Conservation (phyloP, 2,329 filamentous ascomycete species). For the Orbilia ellipsospora region DNA sequence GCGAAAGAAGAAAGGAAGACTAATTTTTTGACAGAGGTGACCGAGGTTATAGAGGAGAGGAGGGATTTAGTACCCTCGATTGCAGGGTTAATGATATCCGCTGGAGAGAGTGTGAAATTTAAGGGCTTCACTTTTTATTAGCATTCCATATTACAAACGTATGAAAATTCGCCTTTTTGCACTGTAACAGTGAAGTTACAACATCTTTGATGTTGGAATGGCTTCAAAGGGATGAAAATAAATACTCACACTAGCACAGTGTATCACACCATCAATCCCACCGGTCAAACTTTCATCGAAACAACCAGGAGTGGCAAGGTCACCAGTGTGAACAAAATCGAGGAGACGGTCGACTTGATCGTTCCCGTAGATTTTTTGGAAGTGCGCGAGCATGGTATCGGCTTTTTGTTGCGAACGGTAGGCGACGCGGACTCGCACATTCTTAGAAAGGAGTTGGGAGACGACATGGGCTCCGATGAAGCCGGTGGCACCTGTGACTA, state of each 20-base stretch:
- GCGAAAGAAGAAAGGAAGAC: slow-evolving; percentile 76
- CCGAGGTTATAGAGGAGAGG: slow-evolving; percentile 57
- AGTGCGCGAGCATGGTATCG: slow-evolving; percentile 17
- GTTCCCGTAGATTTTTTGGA: slow-evolving; percentile 17
- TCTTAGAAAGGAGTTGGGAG: slow-evolving; percentile 19
- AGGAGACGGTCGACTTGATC: slow-evolving; percentile 23
- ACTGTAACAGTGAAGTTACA: not conserved
- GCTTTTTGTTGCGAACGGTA: slow-evolving; percentile 35
- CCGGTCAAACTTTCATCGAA: slow-evolving; percentile 38
- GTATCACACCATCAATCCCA: slow-evolving; percentile 30
- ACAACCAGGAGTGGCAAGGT: slow-evolving; percentile 22
- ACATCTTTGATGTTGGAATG: not conserved
- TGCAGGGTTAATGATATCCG: slow-evolving; percentile 32
- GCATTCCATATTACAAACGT: too few species aligned
- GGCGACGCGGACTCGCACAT: slow-evolving; percentile 25
- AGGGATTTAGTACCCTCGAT: slow-evolving; percentile 39
- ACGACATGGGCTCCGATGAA: slow-evolving; percentile 44
- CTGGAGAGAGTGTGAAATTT: slow-evolving; percentile 33
- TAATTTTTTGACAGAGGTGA: slow-evolving; percentile 61
- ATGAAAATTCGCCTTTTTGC: too few species aligned
- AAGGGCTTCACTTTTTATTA: slow-evolving; percentile 17
- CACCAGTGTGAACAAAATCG: slow-evolving; percentile 28
- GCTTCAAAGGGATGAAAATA: not conserved
- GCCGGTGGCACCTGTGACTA: slow-evolving; percentile 40
- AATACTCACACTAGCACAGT: slow-evolving; percentile 44